Base-by-base conservation (phyloP, 2,329 filamentous ascomycete species). In the Simplicillium aogashimaense region DNA sequence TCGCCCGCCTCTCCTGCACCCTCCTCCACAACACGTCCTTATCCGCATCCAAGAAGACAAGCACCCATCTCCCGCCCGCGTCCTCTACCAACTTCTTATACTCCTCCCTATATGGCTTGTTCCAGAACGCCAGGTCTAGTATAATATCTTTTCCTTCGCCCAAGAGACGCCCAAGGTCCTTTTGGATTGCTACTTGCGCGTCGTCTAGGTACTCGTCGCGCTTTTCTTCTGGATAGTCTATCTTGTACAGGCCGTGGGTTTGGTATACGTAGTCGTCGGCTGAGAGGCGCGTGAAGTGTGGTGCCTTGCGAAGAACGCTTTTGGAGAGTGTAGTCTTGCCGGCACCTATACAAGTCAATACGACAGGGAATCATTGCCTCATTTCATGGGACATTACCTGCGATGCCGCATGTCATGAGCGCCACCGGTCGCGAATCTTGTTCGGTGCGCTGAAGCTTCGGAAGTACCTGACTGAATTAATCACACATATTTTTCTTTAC, bases 71-170 rank as follows among this genome's bases (percentile, higher is more conserved):
- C 2, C 45, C 57, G 8, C 52, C 53, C 5, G 49, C 40, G 0
- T 35, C 14, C 32, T 57, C 48, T 7, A 58, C 43, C 0, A 56
- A 20, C 2, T 17, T 16, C 41, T 54, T 57, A 32, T 53, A 57
- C 33, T 57, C 49, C 13, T 57, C 53, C 7, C 58, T 43, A 31
- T 60, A 57, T 7, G 49, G 46, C 40, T 49, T 54, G 32, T 48
- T 49, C 34, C 53, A 61, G 41, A 59, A 56, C 0, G 57, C 54
- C 2, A 55, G 41, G 32, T 61, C 59, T 7, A 59, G 38, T 2
- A 59, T 45, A n/a, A 57, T 42, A 33, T 60, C 50, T 4, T 34
- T 46, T 2, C 39, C 29, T 4, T 44, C 43, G 2, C 46, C 43
- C 7, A 47, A 29, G 30, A 6, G 30, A 2, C 50, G 29, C 0